Evolutionary conservation across 768 basidiomycete species (phyloP).

Genomic region (Infundibulicybe gibba): DNA sequence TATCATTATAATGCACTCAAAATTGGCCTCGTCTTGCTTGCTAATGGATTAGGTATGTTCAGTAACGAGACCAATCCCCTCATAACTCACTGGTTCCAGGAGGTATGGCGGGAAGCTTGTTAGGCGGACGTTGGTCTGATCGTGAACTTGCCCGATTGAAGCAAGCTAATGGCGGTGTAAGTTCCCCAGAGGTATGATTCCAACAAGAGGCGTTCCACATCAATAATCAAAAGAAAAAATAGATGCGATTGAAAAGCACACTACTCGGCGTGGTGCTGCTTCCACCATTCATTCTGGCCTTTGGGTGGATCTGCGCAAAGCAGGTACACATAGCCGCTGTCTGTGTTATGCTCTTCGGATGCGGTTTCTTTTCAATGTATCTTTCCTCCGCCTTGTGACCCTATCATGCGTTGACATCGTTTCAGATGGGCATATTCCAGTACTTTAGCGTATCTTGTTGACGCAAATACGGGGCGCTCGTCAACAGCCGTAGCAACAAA

Average conservation of each 20-base stretch:
- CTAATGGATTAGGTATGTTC: slow-evolving; percentile 62
- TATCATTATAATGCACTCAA: slow-evolving; percentile 70
- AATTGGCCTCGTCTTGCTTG: slow-evolving; percentile 73
- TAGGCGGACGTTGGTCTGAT: slow-evolving; percentile 46
- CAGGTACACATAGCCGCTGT: slow-evolving; percentile 64
- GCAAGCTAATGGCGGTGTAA: slow-evolving; percentile 33
- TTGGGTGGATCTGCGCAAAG: slow-evolving; percentile 72
- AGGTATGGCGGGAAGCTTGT: slow-evolving; percentile 34
- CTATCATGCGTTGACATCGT: neutral
- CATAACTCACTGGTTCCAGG: slow-evolving; percentile 18
- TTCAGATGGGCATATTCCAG: slow-evolving; percentile 59
- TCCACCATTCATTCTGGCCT: slow-evolving; percentile 60
- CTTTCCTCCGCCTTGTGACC: slow-evolving; percentile 13
- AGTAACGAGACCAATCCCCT: neutral
- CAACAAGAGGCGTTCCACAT: neutral
- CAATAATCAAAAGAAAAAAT: neutral
- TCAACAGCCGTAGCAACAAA: slow-evolving; percentile 75
- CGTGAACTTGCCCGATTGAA: slow-evolving; percentile 31
- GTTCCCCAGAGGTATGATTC: slow-evolving; percentile 53
- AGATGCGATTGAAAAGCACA: slow-evolving; percentile 75
- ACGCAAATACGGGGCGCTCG: slow-evolving; percentile 80
- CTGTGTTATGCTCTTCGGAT: slow-evolving; percentile 67
- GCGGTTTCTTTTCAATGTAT: slow-evolving; percentile 75
- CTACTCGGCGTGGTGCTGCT: slow-evolving; percentile 52
- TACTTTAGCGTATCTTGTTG: slow-evolving; percentile 82